Evolutionary conservation across 768 basidiomycete species (phyloP).

Genomic region (Amanita thiersii): DNA sequence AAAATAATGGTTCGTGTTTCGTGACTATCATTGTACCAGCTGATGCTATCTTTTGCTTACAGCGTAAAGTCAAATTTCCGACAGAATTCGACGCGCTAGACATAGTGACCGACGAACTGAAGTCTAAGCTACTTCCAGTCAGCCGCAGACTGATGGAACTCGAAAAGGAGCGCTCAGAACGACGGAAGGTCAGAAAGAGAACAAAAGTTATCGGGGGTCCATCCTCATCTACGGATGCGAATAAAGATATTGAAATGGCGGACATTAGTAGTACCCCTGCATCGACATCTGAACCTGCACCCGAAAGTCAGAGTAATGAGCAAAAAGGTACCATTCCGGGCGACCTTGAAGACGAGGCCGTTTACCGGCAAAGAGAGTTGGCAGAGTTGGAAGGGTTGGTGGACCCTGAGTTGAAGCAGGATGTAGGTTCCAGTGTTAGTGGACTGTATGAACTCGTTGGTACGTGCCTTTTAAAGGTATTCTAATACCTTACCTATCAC

Average conservation of each 20-base stretch:
- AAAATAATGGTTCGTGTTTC: conserved; percentile 79
- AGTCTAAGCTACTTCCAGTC: conserved; percentile 60
- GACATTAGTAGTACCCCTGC: conserved; percentile 14
- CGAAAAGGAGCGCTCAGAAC: conserved; percentile 77
- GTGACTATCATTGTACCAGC: neutral
- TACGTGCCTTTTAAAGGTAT: conserved; percentile 29
- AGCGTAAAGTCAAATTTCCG: conserved; percentile 92
- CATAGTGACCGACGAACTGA: conserved; percentile 72
- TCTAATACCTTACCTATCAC: conserved; percentile 5
- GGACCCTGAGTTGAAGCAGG: conserved; percentile 51
- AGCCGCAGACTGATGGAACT: conserved; percentile 68
- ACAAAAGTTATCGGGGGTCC: conserved; percentile 42
- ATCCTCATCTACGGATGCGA: conserved; percentile 15
- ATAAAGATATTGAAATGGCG: conserved; percentile 14
- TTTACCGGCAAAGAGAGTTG: conserved; percentile 56
- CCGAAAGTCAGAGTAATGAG: conserved; percentile 16
- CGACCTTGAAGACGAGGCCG: conserved; percentile 58
- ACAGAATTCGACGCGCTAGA: conserved; percentile 83
- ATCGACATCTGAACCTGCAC: conserved; percentile 14
- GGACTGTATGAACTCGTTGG: conserved; percentile 91
- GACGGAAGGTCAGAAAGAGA: conserved; percentile 73
- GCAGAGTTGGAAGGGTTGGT: conserved; percentile 58
- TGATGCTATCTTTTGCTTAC: conserved; percentile 4
- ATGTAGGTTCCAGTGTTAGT: conserved; percentile 66
- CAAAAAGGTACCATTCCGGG: conserved; percentile 26